Conservation (phyloP, 345 rosid species). For the Citropsis articulata region DNA sequence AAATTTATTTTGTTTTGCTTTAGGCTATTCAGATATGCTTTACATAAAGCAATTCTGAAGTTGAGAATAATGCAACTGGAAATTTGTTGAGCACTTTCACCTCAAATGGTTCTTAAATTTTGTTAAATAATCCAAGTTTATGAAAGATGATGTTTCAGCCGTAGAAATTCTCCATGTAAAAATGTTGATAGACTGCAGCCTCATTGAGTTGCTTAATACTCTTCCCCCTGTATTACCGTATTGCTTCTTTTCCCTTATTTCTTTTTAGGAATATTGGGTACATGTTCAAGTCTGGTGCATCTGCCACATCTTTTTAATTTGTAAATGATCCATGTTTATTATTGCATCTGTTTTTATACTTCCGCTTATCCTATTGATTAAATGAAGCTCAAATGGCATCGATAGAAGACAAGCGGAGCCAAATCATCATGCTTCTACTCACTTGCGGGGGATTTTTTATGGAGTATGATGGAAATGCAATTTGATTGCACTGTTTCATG, state of each 20-base stretch:
- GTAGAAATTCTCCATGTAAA: neutral
- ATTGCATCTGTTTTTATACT: neutral
- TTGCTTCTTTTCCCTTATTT: neutral
- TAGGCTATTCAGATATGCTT: slow-evolving; percentile 12
- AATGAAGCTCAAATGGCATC: neutral
- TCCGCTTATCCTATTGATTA: neutral
- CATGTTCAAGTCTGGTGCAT: neutral
- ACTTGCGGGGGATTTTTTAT: too few relatives aligned
- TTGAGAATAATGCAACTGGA: slow-evolving; percentile 38
- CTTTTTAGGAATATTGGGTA: neutral
- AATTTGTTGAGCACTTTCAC: slow-evolving; percentile 8
- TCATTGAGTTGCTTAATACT: neutral
- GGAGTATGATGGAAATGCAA: too few relatives aligned
- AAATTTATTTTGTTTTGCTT: neutral
- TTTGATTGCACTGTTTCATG: too few relatives aligned
- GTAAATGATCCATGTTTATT: neutral
- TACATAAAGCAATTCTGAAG: slow-evolving; percentile 5
- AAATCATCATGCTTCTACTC: too few relatives aligned
- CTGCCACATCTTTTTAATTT: neutral
- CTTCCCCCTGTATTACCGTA: too few relatives aligned
- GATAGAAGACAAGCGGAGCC: too few relatives aligned
- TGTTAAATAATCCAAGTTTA: neutral
- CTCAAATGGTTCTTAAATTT: neutral
- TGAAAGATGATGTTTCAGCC: neutral
- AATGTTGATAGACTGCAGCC: neutral